A percentile compares a stretch with the other conserved stretches of the same genome.
phyloP scores from a whole-genome alignment of 208 protist species.

The Herpetomonas samuelpessoai region DNA sequence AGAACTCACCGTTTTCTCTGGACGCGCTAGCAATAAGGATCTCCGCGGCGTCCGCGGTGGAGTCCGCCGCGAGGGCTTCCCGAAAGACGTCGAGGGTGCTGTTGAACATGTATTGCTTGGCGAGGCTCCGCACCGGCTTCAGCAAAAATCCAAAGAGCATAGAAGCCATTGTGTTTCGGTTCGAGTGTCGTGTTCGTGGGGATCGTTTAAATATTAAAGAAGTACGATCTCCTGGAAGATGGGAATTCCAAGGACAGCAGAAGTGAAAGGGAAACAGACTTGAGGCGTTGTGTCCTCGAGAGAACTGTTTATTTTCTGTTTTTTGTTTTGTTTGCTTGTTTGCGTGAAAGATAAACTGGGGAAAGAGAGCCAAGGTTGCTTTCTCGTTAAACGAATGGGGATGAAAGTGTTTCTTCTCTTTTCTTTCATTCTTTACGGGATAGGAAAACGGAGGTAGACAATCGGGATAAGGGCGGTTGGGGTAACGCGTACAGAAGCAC shows the following conservation, averaged over 20 bases:
- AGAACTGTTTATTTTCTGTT: slow-evolving; percentile 2
- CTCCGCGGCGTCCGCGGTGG: slow-evolving; percentile 28
- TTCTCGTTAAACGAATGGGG: too few species aligned
- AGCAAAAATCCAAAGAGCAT: slow-evolving; percentile 17
- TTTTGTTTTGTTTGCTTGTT: slow-evolving; percentile 10
- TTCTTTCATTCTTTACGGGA: too few species aligned
- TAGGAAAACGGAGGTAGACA: too few species aligned
- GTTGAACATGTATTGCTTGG: slow-evolving; percentile 35
- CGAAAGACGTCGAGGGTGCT: slow-evolving; percentile 24
- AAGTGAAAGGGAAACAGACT: too few species aligned
- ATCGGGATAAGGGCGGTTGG: too few species aligned
- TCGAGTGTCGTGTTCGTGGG: too few species aligned
- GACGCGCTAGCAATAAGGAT: slow-evolving; percentile 29
- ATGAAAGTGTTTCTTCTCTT: too few species aligned
- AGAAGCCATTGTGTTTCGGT: neutral
- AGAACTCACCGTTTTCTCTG: slow-evolving; percentile 25
- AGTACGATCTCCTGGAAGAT: too few species aligned
- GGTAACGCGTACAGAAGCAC: too few species aligned
- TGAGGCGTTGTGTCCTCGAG: too few species aligned
- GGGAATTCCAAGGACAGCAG: too few species aligned
- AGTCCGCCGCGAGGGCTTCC: slow-evolving; percentile 27
- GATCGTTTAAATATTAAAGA: too few species aligned
- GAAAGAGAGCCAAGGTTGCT: neutral
- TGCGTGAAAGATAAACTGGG: slow-evolving; percentile 1
- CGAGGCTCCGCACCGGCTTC: slow-evolving; percentile 15